A percentile compares a stretch with the other conserved stretches of the same genome.
Conservation (phyloP, 495 filamentous ascomycete genomes). For the Endocarpon pusillum region DNA sequence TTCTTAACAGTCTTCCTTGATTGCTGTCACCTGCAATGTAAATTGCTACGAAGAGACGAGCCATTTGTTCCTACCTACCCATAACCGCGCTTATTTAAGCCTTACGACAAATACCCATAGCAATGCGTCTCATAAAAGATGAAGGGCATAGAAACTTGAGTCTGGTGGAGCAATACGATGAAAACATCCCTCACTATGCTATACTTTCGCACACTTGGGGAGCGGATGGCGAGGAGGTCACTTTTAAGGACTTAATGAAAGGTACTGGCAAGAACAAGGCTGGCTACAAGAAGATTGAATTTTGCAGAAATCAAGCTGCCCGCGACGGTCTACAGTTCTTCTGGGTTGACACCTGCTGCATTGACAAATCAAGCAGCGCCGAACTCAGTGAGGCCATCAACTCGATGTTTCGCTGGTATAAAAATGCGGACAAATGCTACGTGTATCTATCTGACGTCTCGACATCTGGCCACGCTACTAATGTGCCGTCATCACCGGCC, state of each 20-base stretch:
- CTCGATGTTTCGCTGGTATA: constrained; percentile 33
- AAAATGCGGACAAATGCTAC: constrained; percentile 26
- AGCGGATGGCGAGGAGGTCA: constrained; percentile 13
- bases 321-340: constrained; percentile 18
- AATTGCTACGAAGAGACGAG: too few relatives aligned
- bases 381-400: constrained; percentile 27
- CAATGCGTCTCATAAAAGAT: too few relatives aligned
- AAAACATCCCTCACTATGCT: constrained; percentile 9
- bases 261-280: too few relatives aligned
- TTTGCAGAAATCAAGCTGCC: constrained; percentile 14
- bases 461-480: too few relatives aligned
- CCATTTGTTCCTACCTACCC: too few relatives aligned
- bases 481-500: too few relatives aligned
- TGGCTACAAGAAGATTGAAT: constrained; percentile 15
- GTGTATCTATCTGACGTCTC: too few relatives aligned
- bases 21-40: too few relatives aligned
- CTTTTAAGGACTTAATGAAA: constrained; percentile 11
- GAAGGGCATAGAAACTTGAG: neutral
- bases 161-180: constrained; percentile 8
- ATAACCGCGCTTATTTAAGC: too few relatives aligned
- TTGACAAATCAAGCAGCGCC: constrained; percentile 23
- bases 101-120: too few relatives aligned
- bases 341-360: constrained; percentile 33
- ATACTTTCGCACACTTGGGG: too few relatives aligned
- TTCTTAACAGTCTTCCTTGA: too few relatives aligned